These are phyloP conservation scores for Quercus phellos DNA, from an alignment of 331 rosid species.

Conservation along the genomic window DNA sequence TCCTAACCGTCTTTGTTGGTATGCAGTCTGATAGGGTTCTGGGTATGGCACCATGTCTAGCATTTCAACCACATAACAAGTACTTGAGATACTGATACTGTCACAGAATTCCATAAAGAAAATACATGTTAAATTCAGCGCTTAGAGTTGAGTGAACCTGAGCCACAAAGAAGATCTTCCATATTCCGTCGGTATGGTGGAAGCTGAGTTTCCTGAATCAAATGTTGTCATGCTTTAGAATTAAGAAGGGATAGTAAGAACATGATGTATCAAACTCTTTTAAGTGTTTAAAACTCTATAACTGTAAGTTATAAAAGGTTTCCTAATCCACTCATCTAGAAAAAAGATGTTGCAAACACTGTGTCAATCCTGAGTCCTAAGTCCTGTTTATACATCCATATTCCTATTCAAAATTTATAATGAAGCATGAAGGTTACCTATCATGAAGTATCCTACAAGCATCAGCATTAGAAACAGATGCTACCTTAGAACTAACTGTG, in stretches of 20 bases:
- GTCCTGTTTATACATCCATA: not conserved
- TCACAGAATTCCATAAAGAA: not conserved
- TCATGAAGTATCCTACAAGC: too few species aligned
- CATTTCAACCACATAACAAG: conserved; percentile 36
- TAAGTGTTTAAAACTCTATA: not conserved
- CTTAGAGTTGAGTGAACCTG: conserved; percentile 54
- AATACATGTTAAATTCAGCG: not conserved
- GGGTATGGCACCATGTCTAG: conserved; percentile 93
- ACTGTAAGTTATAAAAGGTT: not conserved
- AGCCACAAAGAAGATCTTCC: conserved; percentile 94
- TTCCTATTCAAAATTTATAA: too few species aligned
- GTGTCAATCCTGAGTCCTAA: not conserved
- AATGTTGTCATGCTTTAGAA: conserved; percentile 19
- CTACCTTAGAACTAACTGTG: too few species aligned
- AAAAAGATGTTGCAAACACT: not conserved
- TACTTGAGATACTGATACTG: conserved; percentile 13
- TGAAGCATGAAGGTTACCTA: too few species aligned
- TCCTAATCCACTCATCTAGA: not conserved
- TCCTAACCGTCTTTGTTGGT: conserved; percentile 86
- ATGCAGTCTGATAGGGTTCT: conserved; percentile 92
- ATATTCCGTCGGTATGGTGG: conserved; percentile 79
- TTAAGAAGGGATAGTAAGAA: conserved; percentile 11
- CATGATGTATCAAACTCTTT: not conserved
- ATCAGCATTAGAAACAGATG: too few species aligned
- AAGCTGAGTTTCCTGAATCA: conserved; percentile 86